Evolutionary conservation across 2,329 filamentous ascomycete species (phyloP).

Genomic region (Pseudogymnoascus sp.): DNA sequence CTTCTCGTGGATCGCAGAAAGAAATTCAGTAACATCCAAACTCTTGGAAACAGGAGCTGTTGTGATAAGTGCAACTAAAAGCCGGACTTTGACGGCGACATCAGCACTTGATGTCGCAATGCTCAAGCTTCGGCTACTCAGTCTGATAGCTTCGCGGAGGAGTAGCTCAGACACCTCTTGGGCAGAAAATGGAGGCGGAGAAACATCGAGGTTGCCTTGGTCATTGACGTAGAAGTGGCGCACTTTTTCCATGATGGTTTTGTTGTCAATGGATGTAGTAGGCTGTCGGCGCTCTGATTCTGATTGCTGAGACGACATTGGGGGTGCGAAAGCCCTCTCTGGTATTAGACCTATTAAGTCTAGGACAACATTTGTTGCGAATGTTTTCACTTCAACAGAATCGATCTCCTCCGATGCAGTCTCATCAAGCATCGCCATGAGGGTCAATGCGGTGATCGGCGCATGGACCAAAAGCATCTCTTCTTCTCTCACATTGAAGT

Average conservation of each 20-base stretch:
- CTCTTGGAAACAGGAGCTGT: constrained; percentile 41
- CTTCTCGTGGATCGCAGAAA: constrained; percentile 44
- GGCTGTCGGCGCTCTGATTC: constrained; percentile 21
- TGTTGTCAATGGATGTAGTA: constrained; percentile 31
- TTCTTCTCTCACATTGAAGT: constrained; percentile 92
- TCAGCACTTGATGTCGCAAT: constrained; percentile 37
- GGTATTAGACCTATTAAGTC: constrained; percentile 57
- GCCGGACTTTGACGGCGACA: constrained; percentile 49
- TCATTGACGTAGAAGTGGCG: constrained; percentile 61
- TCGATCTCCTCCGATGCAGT: constrained; percentile 31
- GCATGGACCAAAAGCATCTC: constrained; percentile 89
- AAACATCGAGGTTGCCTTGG: constrained; percentile 60
- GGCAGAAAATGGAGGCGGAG: constrained; percentile 50
- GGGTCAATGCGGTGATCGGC: constrained; percentile 63
- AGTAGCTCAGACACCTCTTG: constrained; percentile 53
- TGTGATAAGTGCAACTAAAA: constrained; percentile 50
- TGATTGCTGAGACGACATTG: constrained; percentile 24
- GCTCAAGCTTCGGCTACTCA: constrained; percentile 42
- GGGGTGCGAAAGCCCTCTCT: constrained; percentile 49
- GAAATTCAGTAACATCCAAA: constrained; percentile 41
- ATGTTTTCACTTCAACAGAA: constrained; percentile 20
- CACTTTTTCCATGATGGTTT: constrained; percentile 54
- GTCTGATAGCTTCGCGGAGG: constrained; percentile 49
- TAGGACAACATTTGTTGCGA: constrained; percentile 43
- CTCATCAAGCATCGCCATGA: constrained; percentile 51